Evolutionary conservation across 495 filamentous ascomycete genomes (phyloP).

Genomic region (Elaphomyces granulatus): DNA sequence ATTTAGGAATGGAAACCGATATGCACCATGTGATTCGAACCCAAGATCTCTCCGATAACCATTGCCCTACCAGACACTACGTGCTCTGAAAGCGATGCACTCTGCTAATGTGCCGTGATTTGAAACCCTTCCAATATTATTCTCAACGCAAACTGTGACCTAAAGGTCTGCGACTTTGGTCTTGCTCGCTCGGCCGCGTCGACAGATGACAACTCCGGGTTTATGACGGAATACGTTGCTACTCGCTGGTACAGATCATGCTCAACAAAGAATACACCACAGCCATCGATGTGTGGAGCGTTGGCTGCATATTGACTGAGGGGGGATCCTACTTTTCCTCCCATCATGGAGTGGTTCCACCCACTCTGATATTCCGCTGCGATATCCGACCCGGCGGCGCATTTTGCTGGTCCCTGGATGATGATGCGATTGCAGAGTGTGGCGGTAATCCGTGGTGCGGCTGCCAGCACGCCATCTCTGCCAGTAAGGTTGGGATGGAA

Average conservation of each 20-base stretch:
- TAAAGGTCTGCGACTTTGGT: slow-evolving; percentile 98
- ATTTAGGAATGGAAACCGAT: slow-evolving; percentile 97
- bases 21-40: slow-evolving; percentile 99
- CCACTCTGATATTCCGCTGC: no score
- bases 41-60: slow-evolving; percentile 94
- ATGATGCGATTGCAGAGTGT: no score
- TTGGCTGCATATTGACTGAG: slow-evolving; percentile 96
- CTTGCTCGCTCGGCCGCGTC: slow-evolving; percentile 84
- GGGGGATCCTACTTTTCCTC: no score
- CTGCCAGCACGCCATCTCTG: no score
- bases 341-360: no score
- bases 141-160: slow-evolving; percentile 96
- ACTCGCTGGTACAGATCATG: slow-evolving; percentile 99
- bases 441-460: no score
- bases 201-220: slow-evolving; percentile 96
- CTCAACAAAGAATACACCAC: slow-evolving; percentile 99
- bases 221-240: slow-evolving; percentile 99
- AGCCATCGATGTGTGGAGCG: slow-evolving; percentile 99
- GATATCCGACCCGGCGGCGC: no score
- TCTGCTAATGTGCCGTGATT: slow-evolving; percentile 96
- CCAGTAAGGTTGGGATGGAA: no score
- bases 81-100: slow-evolving; percentile 97
- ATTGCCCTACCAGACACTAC: slow-evolving; percentile 98
- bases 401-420: no score
- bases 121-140: slow-evolving; percentile 93